Conservation (phyloP, 2,329 filamentous ascomycete genomes). For the Fusarium pilosicola region DNA sequence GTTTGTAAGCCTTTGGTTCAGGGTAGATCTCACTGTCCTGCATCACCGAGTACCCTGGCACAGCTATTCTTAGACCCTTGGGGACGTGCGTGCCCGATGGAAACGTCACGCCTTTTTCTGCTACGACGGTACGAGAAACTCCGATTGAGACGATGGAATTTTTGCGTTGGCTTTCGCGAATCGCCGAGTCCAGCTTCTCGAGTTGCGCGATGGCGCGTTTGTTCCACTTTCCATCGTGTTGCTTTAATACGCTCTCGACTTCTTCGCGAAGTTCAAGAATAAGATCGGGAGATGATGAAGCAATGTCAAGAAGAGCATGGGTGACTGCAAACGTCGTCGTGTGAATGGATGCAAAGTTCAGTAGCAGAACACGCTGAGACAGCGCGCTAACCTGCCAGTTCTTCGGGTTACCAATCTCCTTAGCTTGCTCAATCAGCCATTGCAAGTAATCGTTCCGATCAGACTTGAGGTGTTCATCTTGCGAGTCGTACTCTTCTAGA, state of each 20-base stretch:
- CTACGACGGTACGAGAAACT: not conserved
- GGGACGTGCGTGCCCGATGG: constrained; percentile 1
- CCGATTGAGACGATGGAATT: not conserved
- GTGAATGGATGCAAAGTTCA: constrained; percentile 12
- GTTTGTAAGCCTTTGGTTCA: not conserved
- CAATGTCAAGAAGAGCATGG: constrained; percentile 5
- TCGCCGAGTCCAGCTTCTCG: constrained; percentile 10
- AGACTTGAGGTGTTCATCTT: not conserved
- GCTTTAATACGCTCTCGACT: not conserved
- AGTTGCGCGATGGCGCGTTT: not conserved
- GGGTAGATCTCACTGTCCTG: constrained; percentile 11
- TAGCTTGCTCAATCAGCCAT: constrained; percentile 8
- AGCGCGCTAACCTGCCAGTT: constrained; percentile 3
- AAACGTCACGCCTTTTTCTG: constrained; percentile 1
- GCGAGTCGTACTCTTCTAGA: not conserved
- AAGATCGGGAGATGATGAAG: not conserved
- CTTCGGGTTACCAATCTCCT: not conserved
- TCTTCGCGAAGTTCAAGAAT: not conserved
- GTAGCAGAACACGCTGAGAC: not conserved
- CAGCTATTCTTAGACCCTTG: not conserved
- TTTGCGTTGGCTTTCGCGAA: constrained; percentile 19
- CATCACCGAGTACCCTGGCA: not conserved
- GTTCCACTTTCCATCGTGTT: not conserved
- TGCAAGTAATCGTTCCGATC: not conserved
- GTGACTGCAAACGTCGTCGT: constrained; percentile 9